phyloP scores from a whole-genome alignment of 2,329 filamentous ascomycete genomes.

The Ploettnerulaceae sp. region DNA sequence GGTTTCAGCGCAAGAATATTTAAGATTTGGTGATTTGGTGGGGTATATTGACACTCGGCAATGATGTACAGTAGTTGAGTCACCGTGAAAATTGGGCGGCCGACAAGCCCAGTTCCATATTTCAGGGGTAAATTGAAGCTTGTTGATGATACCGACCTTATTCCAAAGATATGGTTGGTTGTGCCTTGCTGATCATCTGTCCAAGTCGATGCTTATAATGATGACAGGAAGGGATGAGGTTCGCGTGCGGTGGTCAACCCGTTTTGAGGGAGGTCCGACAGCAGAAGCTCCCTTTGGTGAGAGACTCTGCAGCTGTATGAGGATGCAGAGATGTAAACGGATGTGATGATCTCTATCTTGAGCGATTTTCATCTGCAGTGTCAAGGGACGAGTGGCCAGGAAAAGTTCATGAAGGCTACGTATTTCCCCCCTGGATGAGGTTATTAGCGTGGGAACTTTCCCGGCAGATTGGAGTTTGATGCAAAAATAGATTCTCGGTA shows the following conservation, averaged over 20 bases:
- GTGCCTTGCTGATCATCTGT: too few species aligned
- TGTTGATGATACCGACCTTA: too few species aligned
- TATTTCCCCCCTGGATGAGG: background rate
- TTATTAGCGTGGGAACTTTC: background rate
- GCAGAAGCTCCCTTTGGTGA: background rate
- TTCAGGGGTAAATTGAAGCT: background rate
- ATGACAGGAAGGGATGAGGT: background rate
- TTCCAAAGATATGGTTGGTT: too few species aligned
- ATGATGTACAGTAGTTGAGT: background rate
- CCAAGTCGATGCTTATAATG: too few species aligned
- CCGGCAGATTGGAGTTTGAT: slow-evolving; percentile 3
- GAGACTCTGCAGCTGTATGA: background rate
- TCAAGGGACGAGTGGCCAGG: background rate
- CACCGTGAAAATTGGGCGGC: background rate
- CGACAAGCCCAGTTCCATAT: background rate
- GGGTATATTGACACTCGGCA: slow-evolving; percentile 1
- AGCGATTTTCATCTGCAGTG: slow-evolving; percentile 1
- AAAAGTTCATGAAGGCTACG: background rate
- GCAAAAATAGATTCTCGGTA: slow-evolving; percentile 8
- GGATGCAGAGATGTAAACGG: background rate
- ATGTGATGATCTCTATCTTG: slow-evolving; percentile 3
- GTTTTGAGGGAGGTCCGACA: background rate
- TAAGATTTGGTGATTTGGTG: background rate
- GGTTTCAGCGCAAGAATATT: slow-evolving; percentile 1
- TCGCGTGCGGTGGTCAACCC: background rate